phyloP scores from a whole-genome alignment of 2,329 filamentous ascomycete genomes.

The Rachicladosporium sp. region DNA sequence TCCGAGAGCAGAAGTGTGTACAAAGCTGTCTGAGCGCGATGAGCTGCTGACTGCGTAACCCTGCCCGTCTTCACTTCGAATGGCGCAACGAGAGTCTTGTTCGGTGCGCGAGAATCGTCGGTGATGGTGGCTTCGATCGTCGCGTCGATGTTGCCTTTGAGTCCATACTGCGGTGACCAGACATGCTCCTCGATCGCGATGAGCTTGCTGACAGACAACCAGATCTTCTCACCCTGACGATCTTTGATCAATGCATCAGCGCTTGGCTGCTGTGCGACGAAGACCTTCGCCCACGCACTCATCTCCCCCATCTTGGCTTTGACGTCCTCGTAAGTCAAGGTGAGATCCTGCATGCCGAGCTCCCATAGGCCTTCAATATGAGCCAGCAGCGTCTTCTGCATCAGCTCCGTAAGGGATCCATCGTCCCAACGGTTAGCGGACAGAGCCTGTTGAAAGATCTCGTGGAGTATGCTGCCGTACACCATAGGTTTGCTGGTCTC shows the following conservation, averaged over 20 bases:
- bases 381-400: slow-evolving; percentile 56
- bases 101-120: slow-evolving; percentile 53
- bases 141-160: slow-evolving; percentile 96
- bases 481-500: slow-evolving; percentile 69
- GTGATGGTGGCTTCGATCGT: slow-evolving; percentile 80
- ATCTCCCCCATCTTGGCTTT: slow-evolving; percentile 73
- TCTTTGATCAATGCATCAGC: slow-evolving; percentile 66
- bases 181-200: slow-evolving; percentile 96
- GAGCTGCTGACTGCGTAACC: slow-evolving; percentile 61
- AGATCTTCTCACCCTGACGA: slow-evolving; percentile 61
- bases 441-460: slow-evolving; percentile 86
- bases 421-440: slow-evolving; percentile 71
- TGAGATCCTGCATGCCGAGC: slow-evolving; percentile 57
- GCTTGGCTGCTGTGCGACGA: slow-evolving; percentile 59
- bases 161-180: slow-evolving; percentile 93
- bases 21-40: slow-evolving; percentile 85
- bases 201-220: slow-evolving; percentile 81
- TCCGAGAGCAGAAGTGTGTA: slow-evolving; percentile 90
- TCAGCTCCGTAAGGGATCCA: slow-evolving; percentile 51
- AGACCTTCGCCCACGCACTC: slow-evolving; percentile 69
- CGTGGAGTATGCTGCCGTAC: slow-evolving; percentile 87
- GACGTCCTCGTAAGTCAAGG: slow-evolving; percentile 66
- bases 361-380: slow-evolving; percentile 85
- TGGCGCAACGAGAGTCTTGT: slow-evolving; percentile 59
- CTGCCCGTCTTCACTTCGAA: slow-evolving; percentile 94